phyloP scores from a whole-genome alignment of 495 filamentous ascomycete species.

The Ramalina intermedia region DNA sequence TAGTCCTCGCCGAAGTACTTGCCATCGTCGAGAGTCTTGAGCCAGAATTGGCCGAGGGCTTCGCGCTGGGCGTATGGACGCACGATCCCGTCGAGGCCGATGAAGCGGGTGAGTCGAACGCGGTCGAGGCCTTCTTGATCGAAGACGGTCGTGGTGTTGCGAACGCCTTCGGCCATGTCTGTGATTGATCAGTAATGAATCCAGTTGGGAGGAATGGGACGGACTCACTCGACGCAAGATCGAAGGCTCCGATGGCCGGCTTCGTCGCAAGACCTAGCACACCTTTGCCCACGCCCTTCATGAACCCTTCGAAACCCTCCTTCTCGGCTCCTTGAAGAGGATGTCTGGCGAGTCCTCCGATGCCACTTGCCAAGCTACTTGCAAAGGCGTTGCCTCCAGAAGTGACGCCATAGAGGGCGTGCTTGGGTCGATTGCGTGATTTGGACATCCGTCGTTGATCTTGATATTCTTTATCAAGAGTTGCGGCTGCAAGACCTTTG shows the following conservation, averaged over 20 bases:
- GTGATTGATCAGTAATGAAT: constrained; percentile 14
- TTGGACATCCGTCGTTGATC: constrained; percentile 87
- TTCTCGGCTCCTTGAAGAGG: constrained; percentile 93
- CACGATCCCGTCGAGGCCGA: constrained; percentile 83
- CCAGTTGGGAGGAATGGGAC: no score
- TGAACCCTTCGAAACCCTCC: constrained; percentile 82
- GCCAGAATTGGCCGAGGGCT: constrained; percentile 94
- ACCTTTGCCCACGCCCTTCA: constrained; percentile 95
- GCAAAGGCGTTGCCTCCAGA: constrained; percentile 91
- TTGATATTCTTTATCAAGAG: constrained; percentile 96
- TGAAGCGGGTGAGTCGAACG: constrained; percentile 80
- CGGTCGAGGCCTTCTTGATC: constrained; percentile 88
- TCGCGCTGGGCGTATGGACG: constrained; percentile 92
- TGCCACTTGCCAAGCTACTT: constrained; percentile 77
- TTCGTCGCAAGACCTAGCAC: constrained; percentile 86
- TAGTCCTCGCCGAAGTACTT: constrained; percentile 97
- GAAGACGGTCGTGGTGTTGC: constrained; percentile 97
- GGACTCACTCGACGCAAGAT: constrained; percentile 67
- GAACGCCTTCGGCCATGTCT: constrained; percentile 87
- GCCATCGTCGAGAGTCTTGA: constrained; percentile 92
- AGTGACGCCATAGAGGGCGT: constrained; percentile 90
- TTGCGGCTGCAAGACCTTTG: constrained; percentile 87
- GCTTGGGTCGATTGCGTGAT: constrained; percentile 86
- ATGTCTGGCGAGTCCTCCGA: constrained; percentile 83
- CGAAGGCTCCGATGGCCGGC: constrained; percentile 90